Percentiles rank a stretch among this genome's conserved stretches.
Conservation (phyloP, 371 early-diverging fungal genomes). For the Mortierella sp. region DNA sequence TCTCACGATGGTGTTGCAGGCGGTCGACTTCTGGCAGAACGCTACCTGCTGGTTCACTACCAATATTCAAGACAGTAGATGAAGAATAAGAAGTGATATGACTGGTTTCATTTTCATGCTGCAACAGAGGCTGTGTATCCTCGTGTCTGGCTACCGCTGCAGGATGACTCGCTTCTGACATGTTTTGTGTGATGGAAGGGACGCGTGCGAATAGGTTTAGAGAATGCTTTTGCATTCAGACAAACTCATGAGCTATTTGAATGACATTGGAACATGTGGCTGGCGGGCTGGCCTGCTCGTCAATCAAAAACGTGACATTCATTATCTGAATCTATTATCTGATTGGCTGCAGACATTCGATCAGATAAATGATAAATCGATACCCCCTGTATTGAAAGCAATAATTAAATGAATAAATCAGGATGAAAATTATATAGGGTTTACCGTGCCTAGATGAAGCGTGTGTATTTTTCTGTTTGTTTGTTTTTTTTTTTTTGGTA, state of each 20-base stretch:
- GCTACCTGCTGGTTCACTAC: not conserved
- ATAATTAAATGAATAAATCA: no score
- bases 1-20: constrained; percentile 40
- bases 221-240: not conserved
- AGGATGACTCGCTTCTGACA: not conserved
- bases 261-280: not conserved
- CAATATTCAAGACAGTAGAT: constrained; percentile 9
- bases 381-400: no score
- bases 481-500: not conserved
- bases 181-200: not conserved
- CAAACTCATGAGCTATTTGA: not conserved
- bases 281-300: not conserved
- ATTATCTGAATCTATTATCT: no score
- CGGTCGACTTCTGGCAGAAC: constrained; percentile 24
- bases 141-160: constrained; percentile 1
- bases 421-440: no score
- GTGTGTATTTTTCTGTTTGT: no score
- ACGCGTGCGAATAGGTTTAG: not conserved
- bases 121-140: constrained; percentile 9
- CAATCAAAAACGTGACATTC: not conserved
- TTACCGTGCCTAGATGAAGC: no score
- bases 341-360: not conserved
- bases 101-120: not conserved
- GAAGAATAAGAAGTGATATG: not conserved
- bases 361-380: no score